Percentiles rank a stretch among this genome's conserved stretches.
phyloP scores from a whole-genome alignment of 768 basidiomycete species.

The Panellus pusillus region DNA sequence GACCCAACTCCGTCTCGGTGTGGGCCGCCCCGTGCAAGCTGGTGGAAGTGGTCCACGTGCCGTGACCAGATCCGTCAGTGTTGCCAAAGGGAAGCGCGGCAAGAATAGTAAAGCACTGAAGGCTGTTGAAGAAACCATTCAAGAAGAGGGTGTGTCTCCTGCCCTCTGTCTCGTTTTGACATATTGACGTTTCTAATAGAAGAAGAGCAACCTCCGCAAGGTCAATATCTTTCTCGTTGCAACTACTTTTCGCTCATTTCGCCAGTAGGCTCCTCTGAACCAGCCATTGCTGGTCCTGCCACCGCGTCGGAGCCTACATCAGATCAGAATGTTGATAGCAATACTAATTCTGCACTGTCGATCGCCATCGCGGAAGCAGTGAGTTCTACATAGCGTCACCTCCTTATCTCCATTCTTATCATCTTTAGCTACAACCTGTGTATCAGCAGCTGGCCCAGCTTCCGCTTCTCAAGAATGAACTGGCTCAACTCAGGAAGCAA shows the following conservation, averaged over 20 bases:
- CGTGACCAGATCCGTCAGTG: slow-evolving; percentile 58
- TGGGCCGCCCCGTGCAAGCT: slow-evolving; percentile 65
- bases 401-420: neutral
- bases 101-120: slow-evolving; percentile 53
- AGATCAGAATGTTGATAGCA: neutral
- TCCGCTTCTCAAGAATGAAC: slow-evolving; percentile 33
- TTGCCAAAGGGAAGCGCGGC: slow-evolving; percentile 48
- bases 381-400: slow-evolving; percentile 10
- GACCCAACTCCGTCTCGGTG: slow-evolving; percentile 66
- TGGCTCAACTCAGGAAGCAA: slow-evolving; percentile 34
- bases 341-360: slow-evolving; percentile 4
- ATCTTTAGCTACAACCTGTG: slow-evolving; percentile 49
- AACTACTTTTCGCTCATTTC: neutral
- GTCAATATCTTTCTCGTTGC: neutral
- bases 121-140: slow-evolving; percentile 56
- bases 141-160: slow-evolving; percentile 47
- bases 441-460: slow-evolving; percentile 46
- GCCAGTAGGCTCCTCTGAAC: slow-evolving; percentile 16
- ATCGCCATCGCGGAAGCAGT: slow-evolving; percentile 35
- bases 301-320: neutral
- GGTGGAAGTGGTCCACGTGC: slow-evolving; percentile 68
- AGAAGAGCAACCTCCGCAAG: slow-evolving; percentile 15
- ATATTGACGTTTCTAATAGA: slow-evolving; percentile 11
- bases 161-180: neutral
- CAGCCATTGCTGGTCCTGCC: neutral